phyloP scores from a whole-genome alignment of 1,284 basidiomycete species.

The Takashimella tepidaria region DNA sequence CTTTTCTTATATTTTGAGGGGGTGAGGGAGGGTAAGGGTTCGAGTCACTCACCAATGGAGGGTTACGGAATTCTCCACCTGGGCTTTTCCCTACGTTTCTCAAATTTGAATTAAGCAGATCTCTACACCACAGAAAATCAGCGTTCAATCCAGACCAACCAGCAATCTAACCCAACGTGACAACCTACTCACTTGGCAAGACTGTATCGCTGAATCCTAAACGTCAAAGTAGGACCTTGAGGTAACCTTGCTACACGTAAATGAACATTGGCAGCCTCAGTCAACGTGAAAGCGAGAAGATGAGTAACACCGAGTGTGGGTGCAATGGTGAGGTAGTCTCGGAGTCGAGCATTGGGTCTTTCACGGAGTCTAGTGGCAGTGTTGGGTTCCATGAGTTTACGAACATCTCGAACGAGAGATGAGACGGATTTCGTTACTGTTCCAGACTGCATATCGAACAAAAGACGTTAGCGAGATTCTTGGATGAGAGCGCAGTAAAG shows the following conservation, averaged over 20 bases:
- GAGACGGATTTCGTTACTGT: conserved; percentile 80
- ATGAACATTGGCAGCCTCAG: conserved; percentile 70
- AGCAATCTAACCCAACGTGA: too few relatives aligned
- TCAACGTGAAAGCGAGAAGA: conserved; percentile 84
- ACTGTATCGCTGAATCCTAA: conserved; percentile 87
- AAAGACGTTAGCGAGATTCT: background rate
- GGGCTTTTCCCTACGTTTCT: conserved; percentile 45
- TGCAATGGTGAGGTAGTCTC: conserved; percentile 90
- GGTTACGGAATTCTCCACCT: conserved; percentile 46
- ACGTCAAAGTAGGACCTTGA: conserved; percentile 88
- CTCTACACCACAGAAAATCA: too few relatives aligned
- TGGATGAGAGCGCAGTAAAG: too few relatives aligned
- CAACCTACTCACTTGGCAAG: conserved; percentile 60
- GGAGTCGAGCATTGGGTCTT: conserved; percentile 83
- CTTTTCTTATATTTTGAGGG: background rate
- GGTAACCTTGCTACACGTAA: conserved; percentile 85
- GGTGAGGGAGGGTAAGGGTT: background rate
- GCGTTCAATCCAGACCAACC: too few relatives aligned
- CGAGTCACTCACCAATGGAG: conserved; percentile 42
- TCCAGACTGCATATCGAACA: conserved; percentile 62
- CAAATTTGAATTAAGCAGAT: conserved; percentile 42
- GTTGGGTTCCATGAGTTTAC: conserved; percentile 97
- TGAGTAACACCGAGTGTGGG: conserved; percentile 90
- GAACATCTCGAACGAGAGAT: conserved; percentile 83
- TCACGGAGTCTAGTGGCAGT: conserved; percentile 88